Base-by-base conservation (phyloP, 2,329 filamentous ascomycete species). In the Colletotrichum chrysophilum region DNA sequence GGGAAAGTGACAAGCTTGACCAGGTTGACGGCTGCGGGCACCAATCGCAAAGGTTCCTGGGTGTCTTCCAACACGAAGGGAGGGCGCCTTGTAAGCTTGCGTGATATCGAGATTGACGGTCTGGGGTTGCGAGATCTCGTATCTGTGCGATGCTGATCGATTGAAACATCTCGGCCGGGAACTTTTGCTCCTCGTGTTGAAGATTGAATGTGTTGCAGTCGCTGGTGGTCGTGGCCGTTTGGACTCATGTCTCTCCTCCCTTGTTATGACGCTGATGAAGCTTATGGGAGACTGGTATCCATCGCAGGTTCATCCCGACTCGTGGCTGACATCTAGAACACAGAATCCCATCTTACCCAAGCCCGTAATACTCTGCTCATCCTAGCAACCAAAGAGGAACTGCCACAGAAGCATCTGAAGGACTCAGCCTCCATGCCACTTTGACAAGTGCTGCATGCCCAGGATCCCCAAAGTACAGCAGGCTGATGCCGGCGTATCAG, bases 21-120 rank as follows among this genome's bases (percentile, higher is more conserved):
- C 43, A 70, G 16, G 62, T 58, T 16, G 70, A 55, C 10, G 24
- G n/a, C 71, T 65, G 66, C 66, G 66, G 71, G 66, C 71, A 74
- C 71, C 66, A 71, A 70, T 74, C 58, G 58, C 28, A 65, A 48
- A 58, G 34, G 16, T 36, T 56, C 58, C 43, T 4, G 32, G 8
- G 12, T 16, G 30, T 34, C 24, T 26, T 26, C 32, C 32, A 18
- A n/a, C 24, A 26, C 14, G 24, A n/a, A 60, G 24, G 32, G 34
- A 60, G 32, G 67, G 14, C n/a, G 12, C 52, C 8, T 38, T 28
- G 70, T 52, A 38, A 64, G 38, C 18, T 30, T 24, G 32, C 56
- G 66, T 70, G 60, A 26, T 55, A 24, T 32, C 32, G 30, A 64
- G 58, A 74, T 74, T 43, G 24, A 48, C 21, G n/a, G 36, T 66